phyloP scores from a whole-genome alignment of 805 yeast genomes.

The Saturnispora silvae region DNA sequence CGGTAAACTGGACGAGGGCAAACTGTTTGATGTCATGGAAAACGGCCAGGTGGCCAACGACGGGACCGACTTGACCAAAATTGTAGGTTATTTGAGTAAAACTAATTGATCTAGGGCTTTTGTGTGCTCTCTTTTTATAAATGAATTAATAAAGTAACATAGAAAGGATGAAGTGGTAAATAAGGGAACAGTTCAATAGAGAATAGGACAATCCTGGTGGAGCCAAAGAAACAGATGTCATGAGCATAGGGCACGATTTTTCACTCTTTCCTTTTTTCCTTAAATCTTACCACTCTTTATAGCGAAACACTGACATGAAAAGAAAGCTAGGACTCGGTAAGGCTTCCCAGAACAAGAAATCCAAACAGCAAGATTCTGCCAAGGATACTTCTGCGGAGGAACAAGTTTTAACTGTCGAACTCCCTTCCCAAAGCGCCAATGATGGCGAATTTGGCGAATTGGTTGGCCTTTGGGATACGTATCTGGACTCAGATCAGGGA shows the following conservation, averaged over 20 bases:
- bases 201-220: too few species aligned
- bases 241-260: too few species aligned
- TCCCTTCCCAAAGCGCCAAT: slow-evolving; percentile 64
- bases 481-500: slow-evolving; percentile 43
- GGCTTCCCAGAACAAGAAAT: slow-evolving; percentile 34
- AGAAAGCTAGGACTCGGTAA: slow-evolving; percentile 60
- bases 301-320: too few species aligned
- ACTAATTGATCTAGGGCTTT: background rate
- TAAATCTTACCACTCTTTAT: too few species aligned
- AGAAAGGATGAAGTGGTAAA: too few species aligned
- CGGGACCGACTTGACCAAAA: slow-evolving; percentile 9
- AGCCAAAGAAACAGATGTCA: too few species aligned
- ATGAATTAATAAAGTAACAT: too few species aligned
- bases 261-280: too few species aligned
- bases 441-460: slow-evolving; percentile 77
- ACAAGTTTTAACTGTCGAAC: slow-evolving; percentile 43
- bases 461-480: slow-evolving; percentile 61
- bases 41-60: slow-evolving; percentile 9
- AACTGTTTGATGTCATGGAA: slow-evolving; percentile 20
- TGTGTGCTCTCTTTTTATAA: too few species aligned
- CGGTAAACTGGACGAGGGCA: slow-evolving; percentile 13
- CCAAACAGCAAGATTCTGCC: slow-evolving; percentile 32
- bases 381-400: slow-evolving; percentile 22
- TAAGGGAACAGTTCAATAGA: too few species aligned
- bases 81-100: slow-evolving; percentile 8